Percentiles rank a stretch among this genome's conserved stretches.
phyloP scores from a whole-genome alignment of 1,284 basidiomycete species.

The Trichosporon faecale region DNA sequence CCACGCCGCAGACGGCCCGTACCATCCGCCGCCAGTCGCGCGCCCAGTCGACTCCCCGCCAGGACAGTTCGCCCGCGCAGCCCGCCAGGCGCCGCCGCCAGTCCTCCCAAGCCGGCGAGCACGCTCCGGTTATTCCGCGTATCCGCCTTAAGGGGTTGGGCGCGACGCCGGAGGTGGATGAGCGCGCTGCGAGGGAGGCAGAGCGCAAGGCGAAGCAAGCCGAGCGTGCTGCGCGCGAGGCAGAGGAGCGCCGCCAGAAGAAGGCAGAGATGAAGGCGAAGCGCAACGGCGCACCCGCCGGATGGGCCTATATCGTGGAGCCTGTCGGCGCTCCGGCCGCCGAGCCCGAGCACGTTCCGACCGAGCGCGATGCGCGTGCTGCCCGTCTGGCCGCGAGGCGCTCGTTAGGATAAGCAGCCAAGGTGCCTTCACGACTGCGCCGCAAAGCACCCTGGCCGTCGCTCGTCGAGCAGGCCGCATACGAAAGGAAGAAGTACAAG shows the following conservation, averaged over 20 bases:
- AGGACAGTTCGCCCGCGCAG: neutral
- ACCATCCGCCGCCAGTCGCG: neutral
- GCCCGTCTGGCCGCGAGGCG: slow-evolving; percentile 14
- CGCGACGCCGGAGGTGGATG: neutral
- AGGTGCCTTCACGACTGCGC: neutral
- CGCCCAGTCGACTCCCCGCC: neutral
- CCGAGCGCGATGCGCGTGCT: slow-evolving; percentile 13
- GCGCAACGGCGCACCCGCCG: slow-evolving; percentile 42
- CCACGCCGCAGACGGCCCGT: neutral
- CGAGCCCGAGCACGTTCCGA: neutral
- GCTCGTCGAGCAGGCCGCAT: too few species aligned
- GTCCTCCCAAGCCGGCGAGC: neutral
- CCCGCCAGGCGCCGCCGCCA: neutral
- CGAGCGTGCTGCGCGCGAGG: neutral
- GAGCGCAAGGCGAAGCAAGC: neutral
- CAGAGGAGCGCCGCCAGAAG: slow-evolving; percentile 1
- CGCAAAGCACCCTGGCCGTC: too few species aligned
- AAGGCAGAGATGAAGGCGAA: slow-evolving; percentile 20
- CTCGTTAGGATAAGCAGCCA: neutral
- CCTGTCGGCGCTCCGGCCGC: slow-evolving; percentile 13
- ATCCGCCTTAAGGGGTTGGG: neutral
- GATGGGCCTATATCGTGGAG: slow-evolving; percentile 34
- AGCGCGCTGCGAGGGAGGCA: neutral
- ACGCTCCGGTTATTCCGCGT: neutral
- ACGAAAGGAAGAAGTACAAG: too few species aligned